Evolutionary conservation across 1,284 basidiomycete genomes (phyloP).

Genomic region (Fomitopsis palustris): DNA sequence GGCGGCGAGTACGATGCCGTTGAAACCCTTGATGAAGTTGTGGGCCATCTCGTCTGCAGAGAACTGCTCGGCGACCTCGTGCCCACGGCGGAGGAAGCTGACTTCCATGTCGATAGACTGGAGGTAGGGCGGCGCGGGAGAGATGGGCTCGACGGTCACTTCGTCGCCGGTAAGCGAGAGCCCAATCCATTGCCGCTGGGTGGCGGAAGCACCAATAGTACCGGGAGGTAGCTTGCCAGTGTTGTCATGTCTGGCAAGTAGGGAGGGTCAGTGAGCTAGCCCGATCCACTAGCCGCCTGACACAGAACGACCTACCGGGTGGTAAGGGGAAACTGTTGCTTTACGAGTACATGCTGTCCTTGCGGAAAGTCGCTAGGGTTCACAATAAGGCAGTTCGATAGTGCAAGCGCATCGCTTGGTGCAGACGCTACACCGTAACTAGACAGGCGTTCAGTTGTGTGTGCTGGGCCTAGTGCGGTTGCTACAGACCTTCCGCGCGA

Average conservation of each 20-base stretch:
- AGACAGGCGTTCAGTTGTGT: neutral
- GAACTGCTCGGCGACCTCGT: slow-evolving; percentile 70
- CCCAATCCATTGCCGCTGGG: slow-evolving; percentile 84
- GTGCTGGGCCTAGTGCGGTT: neutral
- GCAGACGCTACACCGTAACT: slow-evolving; percentile 58
- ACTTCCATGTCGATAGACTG: slow-evolving; percentile 79
- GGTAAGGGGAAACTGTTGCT: slow-evolving; percentile 67
- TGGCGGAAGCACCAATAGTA: slow-evolving; percentile 62
- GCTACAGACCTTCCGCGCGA: slow-evolving; percentile 39
- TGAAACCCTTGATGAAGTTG: slow-evolving; percentile 69
- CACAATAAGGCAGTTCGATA: slow-evolving; percentile 82
- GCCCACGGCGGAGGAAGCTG: slow-evolving; percentile 64
- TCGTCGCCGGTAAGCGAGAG: slow-evolving; percentile 76
- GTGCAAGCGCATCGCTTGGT: slow-evolving; percentile 65
- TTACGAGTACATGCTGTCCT: slow-evolving; percentile 73
- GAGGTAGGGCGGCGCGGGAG: slow-evolving; percentile 67
- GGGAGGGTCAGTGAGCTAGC: neutral
- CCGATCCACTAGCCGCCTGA: neutral
- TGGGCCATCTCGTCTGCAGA: slow-evolving; percentile 83
- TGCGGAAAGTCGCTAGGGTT: slow-evolving; percentile 72
- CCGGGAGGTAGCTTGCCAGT: slow-evolving; percentile 64
- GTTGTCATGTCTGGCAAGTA: slow-evolving; percentile 62
- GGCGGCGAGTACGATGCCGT: slow-evolving; percentile 65
- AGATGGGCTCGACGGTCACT: slow-evolving; percentile 68
- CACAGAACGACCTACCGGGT: slow-evolving; percentile 51